These are phyloP conservation scores for Cicer yamashitae DNA, from an alignment of 306 rosid species.

Conservation along the genomic window DNA sequence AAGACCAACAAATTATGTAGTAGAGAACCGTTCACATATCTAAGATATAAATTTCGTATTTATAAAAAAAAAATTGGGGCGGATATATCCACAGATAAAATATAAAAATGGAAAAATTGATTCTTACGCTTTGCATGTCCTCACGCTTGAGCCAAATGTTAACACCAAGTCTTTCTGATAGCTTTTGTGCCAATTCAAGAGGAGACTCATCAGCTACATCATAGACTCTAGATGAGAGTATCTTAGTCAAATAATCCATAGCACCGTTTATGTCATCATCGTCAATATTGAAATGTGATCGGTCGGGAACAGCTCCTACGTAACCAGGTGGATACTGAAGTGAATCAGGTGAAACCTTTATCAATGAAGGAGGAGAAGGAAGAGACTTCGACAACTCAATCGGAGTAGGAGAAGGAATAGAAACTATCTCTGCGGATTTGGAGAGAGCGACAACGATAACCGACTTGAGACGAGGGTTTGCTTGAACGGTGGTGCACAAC, in stretches of 20 bases:
- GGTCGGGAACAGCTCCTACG: no score
- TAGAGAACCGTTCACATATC: no score
- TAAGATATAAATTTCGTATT: no score
- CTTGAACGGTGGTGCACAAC: neutral
- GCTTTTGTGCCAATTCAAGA: constrained; percentile 73
- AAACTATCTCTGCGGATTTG: constrained; percentile 47
- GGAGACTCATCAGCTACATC: constrained; percentile 86
- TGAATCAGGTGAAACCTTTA: no score
- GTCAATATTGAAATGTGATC: no score
- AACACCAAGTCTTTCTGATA: constrained; percentile 72
- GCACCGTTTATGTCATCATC: no score
- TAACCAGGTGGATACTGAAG: no score
- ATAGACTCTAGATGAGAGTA: constrained; percentile 76
- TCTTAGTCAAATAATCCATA: no score
- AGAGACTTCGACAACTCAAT: neutral
- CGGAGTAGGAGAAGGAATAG: constrained; percentile 31
- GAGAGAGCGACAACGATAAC: constrained; percentile 59
- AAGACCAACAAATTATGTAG: no score
- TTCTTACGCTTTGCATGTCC: constrained; percentile 83
- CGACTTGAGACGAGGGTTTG: constrained; percentile 25
- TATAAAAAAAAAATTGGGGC: no score
- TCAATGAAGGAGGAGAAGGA: constrained; percentile 16
- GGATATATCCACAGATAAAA: no score
- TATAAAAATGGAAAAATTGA: neutral
- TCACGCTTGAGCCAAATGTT: constrained; percentile 90